Conservation (phyloP, 768 basidiomycete genomes). For the Boletus rubroflammeus region DNA sequence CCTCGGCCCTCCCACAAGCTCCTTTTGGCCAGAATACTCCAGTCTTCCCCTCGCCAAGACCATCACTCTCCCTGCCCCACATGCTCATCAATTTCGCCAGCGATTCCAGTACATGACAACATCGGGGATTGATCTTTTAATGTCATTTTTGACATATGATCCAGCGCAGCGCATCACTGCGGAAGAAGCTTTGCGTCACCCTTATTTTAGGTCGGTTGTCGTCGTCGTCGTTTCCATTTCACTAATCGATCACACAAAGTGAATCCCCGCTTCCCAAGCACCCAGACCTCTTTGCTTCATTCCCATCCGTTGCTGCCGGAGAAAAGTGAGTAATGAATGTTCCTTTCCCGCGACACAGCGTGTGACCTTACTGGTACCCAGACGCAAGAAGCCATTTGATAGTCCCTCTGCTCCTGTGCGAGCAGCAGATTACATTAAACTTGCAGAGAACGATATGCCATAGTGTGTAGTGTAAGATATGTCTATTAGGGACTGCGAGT, state of each 20-base stretch:
- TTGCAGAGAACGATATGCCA: conserved; percentile 58
- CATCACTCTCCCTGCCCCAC: conserved; percentile 69
- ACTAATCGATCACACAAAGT: conserved; percentile 36
- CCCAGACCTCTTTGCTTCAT: conserved; percentile 91
- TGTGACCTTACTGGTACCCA: conserved; percentile 29
- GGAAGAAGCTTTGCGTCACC: conserved; percentile 85
- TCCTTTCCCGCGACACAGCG: neutral
- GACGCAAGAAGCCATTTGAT: conserved; percentile 72
- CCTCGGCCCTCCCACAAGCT: conserved; percentile 85
- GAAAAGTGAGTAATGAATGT: conserved; percentile 65
- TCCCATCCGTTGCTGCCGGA: conserved; percentile 94
- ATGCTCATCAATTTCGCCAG: conserved; percentile 73
- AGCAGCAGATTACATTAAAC: conserved; percentile 61
- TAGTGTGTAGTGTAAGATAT: conserved; percentile 9
- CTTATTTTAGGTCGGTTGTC: conserved; percentile 73
- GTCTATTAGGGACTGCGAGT: neutral
- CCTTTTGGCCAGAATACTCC: conserved; percentile 83
- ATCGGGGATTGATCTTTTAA: conserved; percentile 81
- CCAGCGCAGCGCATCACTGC: conserved; percentile 84
- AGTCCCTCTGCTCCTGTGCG: conserved; percentile 80
- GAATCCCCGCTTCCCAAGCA: conserved; percentile 96
- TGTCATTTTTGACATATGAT: conserved; percentile 83
- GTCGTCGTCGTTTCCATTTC: neutral
- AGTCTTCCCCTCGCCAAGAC: conserved; percentile 78
- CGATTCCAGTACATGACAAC: conserved; percentile 83